Evolutionary conservation across 148 eudicot species (phyloP), one percentile per base, ranked within the genome.

Genomic region (Amaranthus cruentus): DNA sequence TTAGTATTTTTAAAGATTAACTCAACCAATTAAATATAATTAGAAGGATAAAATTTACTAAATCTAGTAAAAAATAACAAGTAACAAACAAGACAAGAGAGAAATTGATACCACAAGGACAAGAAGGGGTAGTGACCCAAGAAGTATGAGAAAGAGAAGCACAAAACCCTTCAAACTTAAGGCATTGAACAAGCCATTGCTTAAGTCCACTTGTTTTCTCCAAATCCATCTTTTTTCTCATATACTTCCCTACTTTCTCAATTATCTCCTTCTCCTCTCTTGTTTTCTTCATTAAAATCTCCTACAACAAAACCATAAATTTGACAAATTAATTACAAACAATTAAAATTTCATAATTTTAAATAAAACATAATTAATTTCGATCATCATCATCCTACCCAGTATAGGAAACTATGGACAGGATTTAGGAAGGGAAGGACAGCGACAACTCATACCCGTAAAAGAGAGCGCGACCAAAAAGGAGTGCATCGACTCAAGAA

Each of bases 81-180:
- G 7, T 14, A 42, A 55, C 2, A 21, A 60, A 7, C 4, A 46
- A 43, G 12, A 28, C 38, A 28, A 28, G 38, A 28, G 38, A 28
- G 38, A 28, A 28, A 9, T 55, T 75, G 84, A 3, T 66, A 88
- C 91, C 91, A 61, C 62, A 74, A 12, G 91, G 83, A 66, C 86
- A 73, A 6, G 76, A 77, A 70, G 79, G 75, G 7, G 83, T 72
- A 50, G 86, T 77, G 44, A 68, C 38, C 91, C 91, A 88, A 67
- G 89, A 84, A 60, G 87, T 86, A 64, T 65, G 76, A 63, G 85
- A 79, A 62, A 88, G 78, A 66, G 85, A 81, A 68, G 91, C 89
- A 77, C 73, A 21, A 73, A 76, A 74, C 44, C 85, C 81, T 52
- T 86, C 87, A 75, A 79, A 50, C 53, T 62, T 81, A 3, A 88